Base-by-base conservation (phyloP, 1,284 basidiomycete genomes). In the Trametes pubescens region DNA sequence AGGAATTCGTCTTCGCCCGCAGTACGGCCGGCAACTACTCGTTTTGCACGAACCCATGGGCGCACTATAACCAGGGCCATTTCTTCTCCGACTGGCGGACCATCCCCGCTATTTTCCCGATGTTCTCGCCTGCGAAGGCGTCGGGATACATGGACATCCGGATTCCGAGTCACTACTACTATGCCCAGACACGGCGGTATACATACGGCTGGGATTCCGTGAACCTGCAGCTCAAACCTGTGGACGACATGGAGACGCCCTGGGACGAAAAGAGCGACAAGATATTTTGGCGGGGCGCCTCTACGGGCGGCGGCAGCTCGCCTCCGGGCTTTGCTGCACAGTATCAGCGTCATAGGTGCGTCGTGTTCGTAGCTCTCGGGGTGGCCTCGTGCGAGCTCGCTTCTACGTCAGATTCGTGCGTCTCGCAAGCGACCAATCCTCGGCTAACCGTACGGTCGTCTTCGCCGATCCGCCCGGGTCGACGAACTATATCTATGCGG, bases 81-180 rank as follows among this genome's bases (percentile, higher is more conserved):
- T 98, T 97, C 78, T 98, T 97, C 85, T 94, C 93, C 21, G 96
- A 98, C 76, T 97, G 94, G 91, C 83, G 96, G 21, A 93, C 91
- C 0, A 90, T 96, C 62, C 86, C 92, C 14, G 86, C 87, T 1
- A 82, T 96, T 16, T 96, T 94, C 77, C 96, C 96, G 6, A 86
- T 98, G 57, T 92, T 98, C 76, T 96, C 93, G 3, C 95, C 96
- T 0, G 93, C 94, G 0, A 94, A 92, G 73, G 87, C 90, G 0
- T 80, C 81, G 32, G 96, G 96, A 0, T 98, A 91, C 75, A 81
- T 87, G 64, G 96, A 98, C 74, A 95, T 98, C 67, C 82, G 92
- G 58, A 95, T 98, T 67, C 96, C 96, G 0, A 95, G 92, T 69
- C 95, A 98, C 76, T 97, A 98, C 76, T 97, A 98, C 77, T 94